Evolutionary conservation across 805 yeast species (phyloP), one percentile per base, ranked within the genome.

Genomic region (Ogataea methylovora): DNA sequence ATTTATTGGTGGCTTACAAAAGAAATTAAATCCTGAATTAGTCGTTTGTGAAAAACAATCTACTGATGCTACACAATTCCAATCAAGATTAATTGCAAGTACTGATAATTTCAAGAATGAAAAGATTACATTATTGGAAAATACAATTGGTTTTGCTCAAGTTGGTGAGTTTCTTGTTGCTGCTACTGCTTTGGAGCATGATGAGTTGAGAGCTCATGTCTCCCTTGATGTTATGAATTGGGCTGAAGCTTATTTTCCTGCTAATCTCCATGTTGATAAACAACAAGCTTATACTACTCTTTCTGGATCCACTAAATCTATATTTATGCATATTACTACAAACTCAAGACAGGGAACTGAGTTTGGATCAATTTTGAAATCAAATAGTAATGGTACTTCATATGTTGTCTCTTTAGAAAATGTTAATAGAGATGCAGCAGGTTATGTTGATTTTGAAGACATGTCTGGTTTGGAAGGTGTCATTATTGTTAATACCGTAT

Each of bases 371-470:
- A 59, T 88, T 14, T 62, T 88, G 50, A 87, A 88, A 52, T 84
- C 95, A 2, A 86, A 87, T 56, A 79, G 83, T 12, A 81, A 84
- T 45, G 97, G 97, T 39, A 83, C 94, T 2, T 78, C 82, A 2
- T 88, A 82, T 53, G 85, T 82, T 4, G 56, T 74, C 20, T 58
- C 84, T 2, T 65, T 84, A 43, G 73, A 69, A 10, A 58, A 72
- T 35, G 95, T 85, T 16, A 88, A 87, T 56, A 68, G 96, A 45
- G 74, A 85, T 45, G 40, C 47, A 7, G 47, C 42, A 4, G 97
- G 96, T 0, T 85, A 58, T 58, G 95, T 84, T 33, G 97, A 88
- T 56, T 88, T 79, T 52, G 97, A 88, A 49, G 75, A 80, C 46
- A 63, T 86, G 52, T 75, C 75, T 37, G 84, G 84, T 3, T 56